Base-by-base conservation (phyloP, 1,139 yeast species). In the Lodderomyces parapsilosis region DNA sequence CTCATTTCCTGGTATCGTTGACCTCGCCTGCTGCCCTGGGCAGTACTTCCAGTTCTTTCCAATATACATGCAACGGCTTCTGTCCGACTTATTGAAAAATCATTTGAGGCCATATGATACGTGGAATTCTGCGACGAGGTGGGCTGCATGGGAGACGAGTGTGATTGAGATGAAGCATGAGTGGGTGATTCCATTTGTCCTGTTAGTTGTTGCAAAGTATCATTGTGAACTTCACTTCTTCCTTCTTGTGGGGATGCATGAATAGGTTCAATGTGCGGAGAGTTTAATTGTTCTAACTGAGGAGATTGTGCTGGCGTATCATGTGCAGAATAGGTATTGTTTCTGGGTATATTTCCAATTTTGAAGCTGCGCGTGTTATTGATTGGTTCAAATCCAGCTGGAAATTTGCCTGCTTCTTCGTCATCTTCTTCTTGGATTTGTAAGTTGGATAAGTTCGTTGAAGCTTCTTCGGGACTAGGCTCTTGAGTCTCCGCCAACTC, bases 31-130 rank as follows among this genome's bases (percentile, higher is more conserved):
- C 46, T 44, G 17, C 33, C 37, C 32, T 42, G 38, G 2, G 49
- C 44, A 24, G 25, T 39, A 38, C 49, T 45, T 18, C 47, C 48
- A 3, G 49, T 43, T 30, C 49, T 27, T 35, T 48, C 50, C 30
- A 48, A 45, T n/a, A 45, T 48, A 23, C 49, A 41, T 4, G 50
- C 49, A 4, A 43, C 45, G 7, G 45, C 49, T 33, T 47, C 45
- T 9, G 40, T 31, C 35, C 39, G 27, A 6, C 36, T 35, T 23
- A 39, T 23, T 10, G 28, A 24, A 17, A 19, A 31, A 2, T 30
- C 37, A 14, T 39, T 37, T 5, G 33, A 15, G 15, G 33, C 19
- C 19, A 15, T 14, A 13, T 15, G 33, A 19, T 30, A 14, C 2
- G 33, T 30, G 8, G 33, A 30, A 15, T 30, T 18, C 15, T 30